Evolutionary conservation across 1,284 basidiomycete genomes (phyloP), one percentile per base, ranked within the genome.

Genomic region (Pholiota adiposa): DNA sequence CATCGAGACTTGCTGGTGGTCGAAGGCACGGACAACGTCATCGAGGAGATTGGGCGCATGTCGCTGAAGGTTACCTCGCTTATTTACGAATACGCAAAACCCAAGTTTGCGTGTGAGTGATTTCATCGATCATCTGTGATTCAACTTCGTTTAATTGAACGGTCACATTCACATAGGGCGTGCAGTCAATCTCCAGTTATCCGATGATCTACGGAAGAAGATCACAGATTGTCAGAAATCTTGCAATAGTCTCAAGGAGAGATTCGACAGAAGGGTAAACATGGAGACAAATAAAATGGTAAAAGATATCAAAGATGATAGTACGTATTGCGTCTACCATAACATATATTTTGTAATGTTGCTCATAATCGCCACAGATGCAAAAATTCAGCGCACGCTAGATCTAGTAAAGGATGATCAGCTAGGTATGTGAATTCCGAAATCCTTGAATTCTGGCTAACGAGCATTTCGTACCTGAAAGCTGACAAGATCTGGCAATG

Each of bases 11-110:
- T 60, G 2, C 40, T 36, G 11, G 11, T 44, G 3, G 46, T 60
- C 12, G 21, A 36, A 16, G 40, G 34, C 18, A 60, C 59, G 7
- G 33, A 18, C 18, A 50, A 52, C 41, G 33, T 57, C 29, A 60
- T 62, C 27, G 52, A 60, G 33, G 56, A 59, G 4, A 51, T 58
- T 21, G 54, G 55, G 41, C 38, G 52, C 25, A 43, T 48, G n/a
- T 56, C 59, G 8, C 43, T 61, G 18, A 16, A 25, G 9, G 14
- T 51, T n/a, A 60, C n/a, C n/a, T n/a, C n/a, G n/a, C n/a, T n/a
- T n/a, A n/a, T n/a, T n/a, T n/a, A n/a, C n/a, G n/a, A n/a, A 27
- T 60, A 60, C 49, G 34, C 54, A 8, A 23, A 18, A 5, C 18
- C 8, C 1, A 7, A 9, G 5, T 43, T 43, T 19, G 4, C 7